These are phyloP conservation scores for Cystofilobasidium capitatum DNA, from an alignment of 768 basidiomycete species.

Conservation along the genomic window DNA sequence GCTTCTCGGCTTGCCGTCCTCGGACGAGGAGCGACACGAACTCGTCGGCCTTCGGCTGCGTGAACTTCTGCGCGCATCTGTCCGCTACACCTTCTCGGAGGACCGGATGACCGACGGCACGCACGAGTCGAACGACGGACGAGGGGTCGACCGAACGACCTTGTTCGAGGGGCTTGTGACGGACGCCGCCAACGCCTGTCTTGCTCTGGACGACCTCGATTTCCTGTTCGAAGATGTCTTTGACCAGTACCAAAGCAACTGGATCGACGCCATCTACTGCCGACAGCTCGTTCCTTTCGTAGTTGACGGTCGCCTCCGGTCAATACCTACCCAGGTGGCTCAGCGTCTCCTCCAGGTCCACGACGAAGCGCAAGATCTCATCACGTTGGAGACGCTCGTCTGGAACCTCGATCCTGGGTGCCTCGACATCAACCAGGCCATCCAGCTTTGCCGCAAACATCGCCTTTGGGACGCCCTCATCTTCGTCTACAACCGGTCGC, in stretches of 20 bases:
- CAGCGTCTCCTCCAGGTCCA: slow-evolving; percentile 73
- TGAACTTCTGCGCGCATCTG: slow-evolving; percentile 77
- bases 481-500: slow-evolving; percentile 80
- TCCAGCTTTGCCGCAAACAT: slow-evolving; percentile 70
- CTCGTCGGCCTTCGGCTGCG: slow-evolving; percentile 66
- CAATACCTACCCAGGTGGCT: slow-evolving; percentile 76
- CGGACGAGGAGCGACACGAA: slow-evolving; percentile 49
- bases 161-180: slow-evolving; percentile 78
- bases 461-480: slow-evolving; percentile 86
- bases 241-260: slow-evolving; percentile 72
- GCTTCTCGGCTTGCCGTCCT: slow-evolving; percentile 65
- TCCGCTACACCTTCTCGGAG: slow-evolving; percentile 84
- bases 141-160: slow-evolving; percentile 82
- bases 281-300: slow-evolving; percentile 71
- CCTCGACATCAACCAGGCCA: slow-evolving; percentile 87
- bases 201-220: slow-evolving; percentile 67
- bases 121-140: slow-evolving; percentile 55
- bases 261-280: slow-evolving; percentile 77
- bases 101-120: slow-evolving; percentile 86
- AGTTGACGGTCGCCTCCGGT: slow-evolving; percentile 58
- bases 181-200: slow-evolving; percentile 60
- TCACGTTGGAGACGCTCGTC: slow-evolving; percentile 75
- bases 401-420: slow-evolving; percentile 91
- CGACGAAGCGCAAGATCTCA: slow-evolving; percentile 58
- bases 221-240: slow-evolving; percentile 90